Evolutionary conservation across 2,329 filamentous ascomycete genomes (phyloP).

Genomic region (Escovopsis sp.): DNA sequence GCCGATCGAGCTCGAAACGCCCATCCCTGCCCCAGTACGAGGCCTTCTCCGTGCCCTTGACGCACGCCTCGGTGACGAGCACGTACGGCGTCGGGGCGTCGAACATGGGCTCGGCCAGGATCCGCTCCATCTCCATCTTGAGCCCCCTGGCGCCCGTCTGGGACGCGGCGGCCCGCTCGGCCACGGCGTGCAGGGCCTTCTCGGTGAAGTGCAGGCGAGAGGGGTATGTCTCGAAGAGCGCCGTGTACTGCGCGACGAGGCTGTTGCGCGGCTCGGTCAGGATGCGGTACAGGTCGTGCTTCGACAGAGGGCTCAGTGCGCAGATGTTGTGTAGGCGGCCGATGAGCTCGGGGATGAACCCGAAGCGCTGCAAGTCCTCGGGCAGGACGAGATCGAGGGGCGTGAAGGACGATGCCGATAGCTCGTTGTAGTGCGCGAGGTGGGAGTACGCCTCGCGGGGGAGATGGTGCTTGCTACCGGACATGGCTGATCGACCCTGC

Average conservation of each 20-base stretch:
- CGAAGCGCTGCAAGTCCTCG: slow-evolving; percentile 66
- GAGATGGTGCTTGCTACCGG: slow-evolving; percentile 40
- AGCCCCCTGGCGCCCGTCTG: slow-evolving; percentile 67
- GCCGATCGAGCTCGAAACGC: slow-evolving; percentile 52
- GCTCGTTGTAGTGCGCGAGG: slow-evolving; percentile 37
- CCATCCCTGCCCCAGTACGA: slow-evolving; percentile 57
- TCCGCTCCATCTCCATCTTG: slow-evolving; percentile 67
- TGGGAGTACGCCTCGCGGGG: slow-evolving; percentile 46
- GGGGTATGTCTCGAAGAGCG: slow-evolving; percentile 68
- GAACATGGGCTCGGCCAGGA: slow-evolving; percentile 69
- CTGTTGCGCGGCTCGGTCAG: slow-evolving; percentile 86
- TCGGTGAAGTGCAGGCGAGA: slow-evolving; percentile 74
- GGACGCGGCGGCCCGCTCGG: slow-evolving; percentile 44
- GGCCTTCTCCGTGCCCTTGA: slow-evolving; percentile 44
- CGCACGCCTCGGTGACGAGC: slow-evolving; percentile 56
- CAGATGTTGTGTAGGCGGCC: slow-evolving; percentile 88
- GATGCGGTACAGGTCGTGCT: slow-evolving; percentile 61
- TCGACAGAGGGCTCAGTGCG: slow-evolving; percentile 62
- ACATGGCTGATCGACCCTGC: slow-evolving; percentile 37
- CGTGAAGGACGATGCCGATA: slow-evolving; percentile 29
- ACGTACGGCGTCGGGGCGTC: slow-evolving; percentile 65
- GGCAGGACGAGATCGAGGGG: slow-evolving; percentile 61
- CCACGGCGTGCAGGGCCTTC: slow-evolving; percentile 66
- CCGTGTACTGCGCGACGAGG: slow-evolving; percentile 74
- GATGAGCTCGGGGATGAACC: slow-evolving; percentile 89